Evolutionary conservation across 805 yeast genomes (phyloP), one percentile per base, ranked within the genome.

Genomic region (Kodamaea leandrae): DNA sequence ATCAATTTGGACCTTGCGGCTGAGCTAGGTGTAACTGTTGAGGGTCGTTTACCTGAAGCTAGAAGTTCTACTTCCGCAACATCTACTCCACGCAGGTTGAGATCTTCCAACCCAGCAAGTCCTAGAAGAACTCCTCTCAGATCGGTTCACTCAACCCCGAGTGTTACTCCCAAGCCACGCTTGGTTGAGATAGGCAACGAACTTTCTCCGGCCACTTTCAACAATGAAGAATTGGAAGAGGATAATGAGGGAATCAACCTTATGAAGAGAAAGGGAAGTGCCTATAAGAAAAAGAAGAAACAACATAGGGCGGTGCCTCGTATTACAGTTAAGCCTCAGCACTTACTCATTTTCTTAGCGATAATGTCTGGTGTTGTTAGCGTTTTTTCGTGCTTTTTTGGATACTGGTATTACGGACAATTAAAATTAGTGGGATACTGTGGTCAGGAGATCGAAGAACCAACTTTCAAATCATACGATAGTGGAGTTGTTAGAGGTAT

Each of bases 371-470:
- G 41, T 47, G 30, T 52, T 2, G 6, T 59, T 1, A 37, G 66
- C 8, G 56, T 73, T 2, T 26, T 63, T 0, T 48, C 65, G 7
- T 65, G 72, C 1, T 50, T 76, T 4, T 68, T 71, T 48, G 71
- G 68, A 0, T 61, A 74, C 39, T 78, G 86, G 83, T 83, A 82
- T 60, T 66, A 85, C 35, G 82, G 82, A 45, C 83, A 84, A 55
- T 71, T 76, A 29, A 51, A 75, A 10, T 63, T 76, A 24, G 71
- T 78, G 30, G 96, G 96, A 0, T 88, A 78, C 58, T 88, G 96
- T 66, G 89, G 89, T 0, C 63, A 71, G 24, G 85, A 82, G 51
- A 64, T 78, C 10, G 42, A 68, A 46, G 61, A 63, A 36, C 71
- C 73, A 14, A 68, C 75, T 4, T 61, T 76, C 37, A 65, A 68